These are phyloP conservation scores for Crucihimalaya himalaica DNA, from an alignment of 345 rosid species.

Conservation along the genomic window DNA sequence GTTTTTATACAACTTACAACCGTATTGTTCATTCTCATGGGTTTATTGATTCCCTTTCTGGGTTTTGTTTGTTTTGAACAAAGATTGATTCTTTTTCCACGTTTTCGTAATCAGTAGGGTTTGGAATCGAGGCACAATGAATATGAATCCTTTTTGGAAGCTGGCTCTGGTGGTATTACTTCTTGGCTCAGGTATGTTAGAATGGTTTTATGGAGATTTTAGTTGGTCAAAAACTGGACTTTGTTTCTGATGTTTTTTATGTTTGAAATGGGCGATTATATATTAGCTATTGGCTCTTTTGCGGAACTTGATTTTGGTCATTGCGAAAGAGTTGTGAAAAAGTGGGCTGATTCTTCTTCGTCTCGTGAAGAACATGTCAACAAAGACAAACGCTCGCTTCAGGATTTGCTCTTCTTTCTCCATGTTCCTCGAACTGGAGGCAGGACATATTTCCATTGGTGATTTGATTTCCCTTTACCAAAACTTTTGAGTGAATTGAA, in stretches of 20 bases:
- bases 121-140: slow-evolving; percentile 37
- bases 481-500: background rate
- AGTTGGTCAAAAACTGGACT: background rate
- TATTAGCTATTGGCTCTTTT: slow-evolving; percentile 50
- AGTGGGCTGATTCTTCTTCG: slow-evolving; percentile 57
- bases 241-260: slow-evolving; percentile 21
- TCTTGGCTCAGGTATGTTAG: slow-evolving; percentile 50
- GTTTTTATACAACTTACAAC: background rate
- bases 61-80: slow-evolving; percentile 17
- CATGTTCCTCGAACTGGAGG: slow-evolving; percentile 99
- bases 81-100: background rate
- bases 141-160: slow-evolving; percentile 57
- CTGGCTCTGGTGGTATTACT: slow-evolving; percentile 44
- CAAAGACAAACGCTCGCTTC: slow-evolving; percentile 64
- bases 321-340: slow-evolving; percentile 68
- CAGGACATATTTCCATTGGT: slow-evolving; percentile 92
- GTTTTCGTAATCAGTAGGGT: slow-evolving; percentile 32
- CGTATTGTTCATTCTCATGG: background rate
- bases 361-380: slow-evolving; percentile 53
- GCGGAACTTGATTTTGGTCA: slow-evolving; percentile 49
- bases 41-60: background rate
- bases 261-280: slow-evolving; percentile 14
- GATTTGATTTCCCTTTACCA: slow-evolving; percentile 5
- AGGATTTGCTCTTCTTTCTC: slow-evolving; percentile 82
- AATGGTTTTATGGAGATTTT: background rate